Evolutionary conservation across 345 rosid species (phyloP).

Genomic region (Populus deltoides): DNA sequence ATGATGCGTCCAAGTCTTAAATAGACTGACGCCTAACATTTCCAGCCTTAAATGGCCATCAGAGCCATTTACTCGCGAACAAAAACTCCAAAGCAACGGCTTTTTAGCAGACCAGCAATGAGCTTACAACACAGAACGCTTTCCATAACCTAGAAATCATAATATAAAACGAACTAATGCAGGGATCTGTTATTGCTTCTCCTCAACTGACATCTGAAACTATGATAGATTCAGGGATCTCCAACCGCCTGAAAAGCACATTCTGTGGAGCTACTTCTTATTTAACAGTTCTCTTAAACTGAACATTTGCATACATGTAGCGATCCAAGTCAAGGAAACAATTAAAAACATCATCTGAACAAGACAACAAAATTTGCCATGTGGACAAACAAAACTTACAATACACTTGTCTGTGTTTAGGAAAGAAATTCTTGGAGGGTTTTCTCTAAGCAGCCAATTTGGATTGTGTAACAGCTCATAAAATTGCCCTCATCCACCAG

Average conservation of each 20-base stretch:
- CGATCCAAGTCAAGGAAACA: background rate
- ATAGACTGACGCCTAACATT: background rate
- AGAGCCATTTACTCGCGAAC: background rate
- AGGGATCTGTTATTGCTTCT: background rate
- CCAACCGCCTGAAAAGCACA: background rate
- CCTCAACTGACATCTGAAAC: background rate
- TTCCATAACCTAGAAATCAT: background rate
- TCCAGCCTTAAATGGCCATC: background rate
- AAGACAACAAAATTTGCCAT: background rate
- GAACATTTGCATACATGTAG: background rate
- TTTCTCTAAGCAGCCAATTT: background rate
- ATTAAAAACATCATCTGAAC: background rate
- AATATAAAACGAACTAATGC: background rate
- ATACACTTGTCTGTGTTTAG: background rate
- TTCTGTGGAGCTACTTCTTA: background rate
- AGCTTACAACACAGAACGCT: background rate
- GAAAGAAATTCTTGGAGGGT: constrained; percentile 2
- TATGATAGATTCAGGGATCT: background rate
- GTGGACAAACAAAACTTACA: background rate
- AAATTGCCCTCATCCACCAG: constrained; percentile 8
- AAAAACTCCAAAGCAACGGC: background rate
- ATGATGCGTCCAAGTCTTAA: background rate
- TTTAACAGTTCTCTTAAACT: background rate
- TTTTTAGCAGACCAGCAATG: background rate
- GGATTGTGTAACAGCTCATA: constrained; percentile 19